Conservation (phyloP, 148 eudicot genomes). For the Nepenthes mirabilis region DNA sequence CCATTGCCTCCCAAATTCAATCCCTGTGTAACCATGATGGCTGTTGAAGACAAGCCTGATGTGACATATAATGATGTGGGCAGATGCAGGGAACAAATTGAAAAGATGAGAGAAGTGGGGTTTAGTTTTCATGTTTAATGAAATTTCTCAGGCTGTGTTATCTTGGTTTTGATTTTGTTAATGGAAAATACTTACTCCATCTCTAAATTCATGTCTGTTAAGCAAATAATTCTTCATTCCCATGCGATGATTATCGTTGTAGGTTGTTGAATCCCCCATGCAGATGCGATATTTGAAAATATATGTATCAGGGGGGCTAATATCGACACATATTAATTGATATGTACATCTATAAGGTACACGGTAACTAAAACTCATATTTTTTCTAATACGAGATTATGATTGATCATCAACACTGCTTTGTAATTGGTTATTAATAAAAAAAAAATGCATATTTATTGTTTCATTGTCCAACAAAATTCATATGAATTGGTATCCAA, state of each 20-base stretch:
- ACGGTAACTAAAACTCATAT: too few species aligned
- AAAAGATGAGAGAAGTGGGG: slow-evolving; percentile 90
- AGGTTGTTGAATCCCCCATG: slow-evolving; percentile 99
- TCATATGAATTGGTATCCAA: too few species aligned
- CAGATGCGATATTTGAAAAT: slow-evolving; percentile 1
- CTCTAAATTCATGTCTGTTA: neutral
- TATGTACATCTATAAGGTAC: too few species aligned
- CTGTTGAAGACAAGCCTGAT: slow-evolving; percentile 97
- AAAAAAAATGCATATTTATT: too few species aligned
- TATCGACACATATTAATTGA: too few species aligned
- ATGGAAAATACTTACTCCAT: too few species aligned
- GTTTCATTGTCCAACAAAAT: too few species aligned
- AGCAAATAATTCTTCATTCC: neutral
- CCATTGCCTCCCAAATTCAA: slow-evolving; percentile 96
- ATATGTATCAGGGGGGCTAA: too few species aligned
- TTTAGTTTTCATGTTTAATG: neutral
- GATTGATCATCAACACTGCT: too few species aligned
- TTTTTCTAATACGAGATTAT: too few species aligned
- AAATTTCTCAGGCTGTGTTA: neutral
- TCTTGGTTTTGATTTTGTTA: neutral
- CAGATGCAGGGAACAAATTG: slow-evolving; percentile 97
- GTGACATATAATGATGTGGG: slow-evolving; percentile 97
- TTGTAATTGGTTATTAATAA: too few species aligned
- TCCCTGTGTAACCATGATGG: slow-evolving; percentile 98
- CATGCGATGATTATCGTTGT: slow-evolving; percentile 4